Percentiles rank a stretch among this genome's conserved stretches.
Conservation (phyloP, 2,329 filamentous ascomycete species). For the Fusarium multiceps region DNA sequence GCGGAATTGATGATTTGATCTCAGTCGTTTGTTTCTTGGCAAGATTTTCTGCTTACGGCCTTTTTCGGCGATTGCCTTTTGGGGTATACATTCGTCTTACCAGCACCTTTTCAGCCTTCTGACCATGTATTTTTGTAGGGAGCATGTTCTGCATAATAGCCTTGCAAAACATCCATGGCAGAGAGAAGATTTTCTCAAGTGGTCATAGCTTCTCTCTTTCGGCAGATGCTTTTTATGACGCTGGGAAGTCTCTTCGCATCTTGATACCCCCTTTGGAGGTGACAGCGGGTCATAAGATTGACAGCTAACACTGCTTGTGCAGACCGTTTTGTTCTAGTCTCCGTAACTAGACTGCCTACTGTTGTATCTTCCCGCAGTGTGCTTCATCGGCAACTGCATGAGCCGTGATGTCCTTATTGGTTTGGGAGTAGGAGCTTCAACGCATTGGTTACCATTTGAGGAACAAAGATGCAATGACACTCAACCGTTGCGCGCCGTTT, state of each 20-base stretch:
- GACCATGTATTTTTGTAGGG: not conserved
- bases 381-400: conserved; percentile 39
- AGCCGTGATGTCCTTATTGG: conserved; percentile 10
- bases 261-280: conserved; percentile 37
- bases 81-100: conserved; percentile 20
- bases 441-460: not conserved
- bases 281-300: conserved; percentile 15
- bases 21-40: not conserved
- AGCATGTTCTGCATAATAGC: conserved; percentile 1
- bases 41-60: conserved; percentile 20
- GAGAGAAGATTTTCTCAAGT: not conserved
- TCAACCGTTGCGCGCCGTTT: not conserved
- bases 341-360: not conserved
- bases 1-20: not conserved
- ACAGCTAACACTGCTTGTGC: not conserved
- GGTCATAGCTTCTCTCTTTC: conserved; percentile 26
- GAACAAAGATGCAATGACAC: not conserved
- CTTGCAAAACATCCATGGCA: conserved; percentile 1
- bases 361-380: conserved; percentile 33
- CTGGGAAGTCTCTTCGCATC: conserved; percentile 37
- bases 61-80: conserved; percentile 25
- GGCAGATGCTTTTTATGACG: conserved; percentile 20
- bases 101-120: conserved; percentile 5
- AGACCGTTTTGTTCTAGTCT: not conserved
- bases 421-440: not conserved